phyloP scores from a whole-genome alignment of 2,329 filamentous ascomycete species.

The Whalleya microplaca region DNA sequence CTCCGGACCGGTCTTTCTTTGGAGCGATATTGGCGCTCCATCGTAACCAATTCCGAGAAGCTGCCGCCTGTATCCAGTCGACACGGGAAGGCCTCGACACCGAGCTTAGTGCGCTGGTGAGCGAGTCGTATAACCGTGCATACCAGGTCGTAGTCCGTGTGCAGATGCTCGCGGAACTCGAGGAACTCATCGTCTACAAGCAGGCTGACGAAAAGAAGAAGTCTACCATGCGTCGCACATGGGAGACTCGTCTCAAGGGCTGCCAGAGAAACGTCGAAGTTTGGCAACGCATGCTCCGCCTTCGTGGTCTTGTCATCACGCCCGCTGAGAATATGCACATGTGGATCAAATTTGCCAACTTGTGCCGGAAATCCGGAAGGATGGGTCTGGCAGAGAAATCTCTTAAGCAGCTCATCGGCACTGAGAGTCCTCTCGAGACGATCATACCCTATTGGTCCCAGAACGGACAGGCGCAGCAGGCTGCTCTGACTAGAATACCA shows the following conservation, averaged over 20 bases:
- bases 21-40: conserved; percentile 94
- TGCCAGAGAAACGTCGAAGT: conserved; percentile 97
- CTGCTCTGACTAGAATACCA: conserved; percentile 51
- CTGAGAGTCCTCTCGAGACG: conserved; percentile 63
- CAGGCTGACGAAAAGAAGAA: conserved; percentile 89
- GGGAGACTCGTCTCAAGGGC: conserved; percentile 92
- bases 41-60: conserved; percentile 92
- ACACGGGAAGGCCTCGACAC: conserved; percentile 93
- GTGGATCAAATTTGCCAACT: conserved; percentile 99
- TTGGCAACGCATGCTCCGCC: conserved; percentile 97
- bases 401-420: conserved; percentile 84
- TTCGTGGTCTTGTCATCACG: conserved; percentile 87
- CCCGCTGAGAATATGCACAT: conserved; percentile 96
- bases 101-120: conserved; percentile 93
- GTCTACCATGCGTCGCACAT: conserved; percentile 87
- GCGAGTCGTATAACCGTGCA: conserved; percentile 95
- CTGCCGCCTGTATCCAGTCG: conserved; percentile 85
- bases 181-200: conserved; percentile 98
- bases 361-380: conserved; percentile 94
- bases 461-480: conserved; percentile 37
- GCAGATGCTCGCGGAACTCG: conserved; percentile 97
- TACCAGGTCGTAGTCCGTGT: conserved; percentile 98
- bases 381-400: conserved; percentile 96
- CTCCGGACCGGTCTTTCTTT: conserved; percentile 95
- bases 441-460: conserved; percentile 64